Evolutionary conservation across 2,329 filamentous ascomycete genomes (phyloP), one percentile per base, ranked within the genome.

Genomic region (Colletotrichum endophyticum): DNA sequence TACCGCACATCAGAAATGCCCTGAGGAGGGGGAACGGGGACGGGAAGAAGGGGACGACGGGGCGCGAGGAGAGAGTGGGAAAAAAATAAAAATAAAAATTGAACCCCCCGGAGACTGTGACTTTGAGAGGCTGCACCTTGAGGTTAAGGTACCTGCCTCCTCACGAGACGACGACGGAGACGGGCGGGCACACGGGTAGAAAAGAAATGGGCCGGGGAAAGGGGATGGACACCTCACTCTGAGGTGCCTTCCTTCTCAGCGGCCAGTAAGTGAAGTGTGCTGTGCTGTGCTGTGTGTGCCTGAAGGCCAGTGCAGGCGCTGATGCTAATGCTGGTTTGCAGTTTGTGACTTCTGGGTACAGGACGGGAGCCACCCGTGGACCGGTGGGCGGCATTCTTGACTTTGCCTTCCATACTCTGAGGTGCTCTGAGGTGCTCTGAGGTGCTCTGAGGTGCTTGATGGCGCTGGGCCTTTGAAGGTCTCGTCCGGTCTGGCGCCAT

Each of bases 201-300:
- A 63, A 72, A 68, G 63, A 75, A 73, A 73, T 73, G 69, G 73
- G 70, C 32, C 56, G 28, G 53, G 27, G 39, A 56, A 75, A 73
- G 63, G 68, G 62, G 72, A 28, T 19, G 30, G 36, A 19, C 36
- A 25, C 44, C 63, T 49, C 63, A 34, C 16, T 22, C 22, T 39
- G n/a, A n/a, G n/a, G n/a, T n/a, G 19, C 62, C 62, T 56, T 34
- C 13, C 15, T 25, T 25, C 25, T 66, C 63, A 66, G 63, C 25
- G 36, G 36, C 63, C 63, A 49, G 27, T 36, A 28, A 16, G 61
- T 64, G 30, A 32, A n/a, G 57, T 25, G 25, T 12, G 11, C n/a
- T 34, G 34, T 16, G n/a, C 39, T 25, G 25, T 27, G 19, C 28
- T 62, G 27, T 30, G 15, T 16, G 25, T 66, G 36, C 63, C 27